Base-by-base conservation (phyloP, 352 stramenopile species). In the Globisporangium abappressorium region DNA sequence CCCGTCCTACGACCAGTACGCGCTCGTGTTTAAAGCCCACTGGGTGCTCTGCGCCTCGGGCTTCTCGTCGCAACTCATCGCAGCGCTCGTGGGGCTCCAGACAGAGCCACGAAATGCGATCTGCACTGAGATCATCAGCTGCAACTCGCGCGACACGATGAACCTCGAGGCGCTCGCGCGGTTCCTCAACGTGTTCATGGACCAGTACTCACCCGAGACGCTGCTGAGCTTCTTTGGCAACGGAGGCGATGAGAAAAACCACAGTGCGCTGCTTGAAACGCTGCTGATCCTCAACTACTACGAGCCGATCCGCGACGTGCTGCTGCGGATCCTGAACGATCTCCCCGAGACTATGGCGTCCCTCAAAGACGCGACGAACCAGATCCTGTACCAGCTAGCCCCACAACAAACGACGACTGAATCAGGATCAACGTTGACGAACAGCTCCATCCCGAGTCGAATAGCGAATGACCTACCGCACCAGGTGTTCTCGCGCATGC, bases 121-220 rank as follows among this genome's bases (percentile, higher is more conserved):
- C 8, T 77, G 77, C 26, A 49, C 68, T 2, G 72, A 77, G 3
- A 71, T 93, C 0, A 60, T 69, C 2, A 57, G 69, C 9, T 92
- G 79, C 60, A 75, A 85, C 33, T 84, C 82, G 6, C 73, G 82
- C 18, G 81, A 87, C 58, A 75, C 64, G 14, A 92, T 93, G 85
- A 88, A 78, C 12, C 69, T 90, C 4, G 85, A 93, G 46, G 81
- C 77, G 0, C 76, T 90, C 46, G 70, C 75, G 4, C 75, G 85
- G 0, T 89, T 92, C 59, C 59, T 90, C 8, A 89, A 71, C 33
- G 68, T 74, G 14, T 80, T 92, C 60, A 92, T 93, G 79, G 83
- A 91, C 36, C 80, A 91, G 65, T 89, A 87, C 62, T 92, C 80
- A 3, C 71, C 76, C 3, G 81, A 82, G 62, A 53, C 72, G 24